Evolutionary conservation across 192 early-diverging fungal species (phyloP), one percentile per base, ranked within the genome.

Genomic region (Phycomyces blakesleeanus): DNA sequence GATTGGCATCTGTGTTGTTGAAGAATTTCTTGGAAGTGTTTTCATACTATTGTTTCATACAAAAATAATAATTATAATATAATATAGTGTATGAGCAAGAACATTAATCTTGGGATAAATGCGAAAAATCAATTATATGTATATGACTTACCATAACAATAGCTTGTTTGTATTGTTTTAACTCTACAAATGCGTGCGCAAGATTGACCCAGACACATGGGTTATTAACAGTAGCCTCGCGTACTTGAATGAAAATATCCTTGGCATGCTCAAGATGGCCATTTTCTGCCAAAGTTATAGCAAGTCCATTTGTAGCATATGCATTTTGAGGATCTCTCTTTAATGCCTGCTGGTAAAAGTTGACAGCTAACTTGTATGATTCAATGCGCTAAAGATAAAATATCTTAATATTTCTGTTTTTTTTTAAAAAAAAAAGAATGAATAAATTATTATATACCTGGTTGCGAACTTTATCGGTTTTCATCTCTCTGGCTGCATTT

Each of bases 281-380:
- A 14, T 75, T 75, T 66, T 94, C 93, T 55, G 90, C 92, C 58
- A 95, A 67, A 5, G 87, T 81, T 51, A 96, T 92, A 5, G 89
- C 94, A 29, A 93, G 77, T 18, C 96, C 96, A 50, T 92, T 87
- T 0, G 89, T 90, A 0, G 93, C 96, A 37, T 89, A 87, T 0
- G 85, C 79, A 63, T 92, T 93, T 53, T 64, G 69, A 8, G 73
- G 71, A 61, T 97, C 95, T 3, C 83, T 64, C 58, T 78, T 69
- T 47, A 94, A 52, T 6, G 81, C 85, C 67, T 89, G 91, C 39
- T 86, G 83, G 64, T 92, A 96, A 59, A 90, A 96, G 68, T 92
- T 89, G 27, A 86, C 69, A 1, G 90, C 87, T n/a, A 85, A 78
- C 59, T 83, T 85, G 72, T 90, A 90, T 26, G 74, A 67, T 26